Conservation (phyloP, 2,329 filamentous ascomycete genomes). For the Cladosporium sp. region DNA sequence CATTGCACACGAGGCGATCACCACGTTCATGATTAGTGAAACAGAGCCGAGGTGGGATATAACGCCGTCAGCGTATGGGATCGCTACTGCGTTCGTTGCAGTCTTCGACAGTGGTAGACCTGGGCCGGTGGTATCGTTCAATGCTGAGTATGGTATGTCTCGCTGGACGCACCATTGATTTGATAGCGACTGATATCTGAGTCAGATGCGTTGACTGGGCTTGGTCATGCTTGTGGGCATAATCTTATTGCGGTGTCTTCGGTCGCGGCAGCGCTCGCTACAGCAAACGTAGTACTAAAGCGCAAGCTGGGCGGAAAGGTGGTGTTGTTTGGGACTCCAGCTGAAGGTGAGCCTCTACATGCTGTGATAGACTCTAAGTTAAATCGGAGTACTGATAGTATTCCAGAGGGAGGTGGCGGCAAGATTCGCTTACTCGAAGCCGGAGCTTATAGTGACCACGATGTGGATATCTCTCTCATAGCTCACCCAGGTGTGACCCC, state of each 20-base stretch:
- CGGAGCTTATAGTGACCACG: constrained; percentile 39
- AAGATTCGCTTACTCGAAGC: constrained; percentile 44
- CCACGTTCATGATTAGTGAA: constrained; percentile 42
- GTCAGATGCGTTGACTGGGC: constrained; percentile 38
- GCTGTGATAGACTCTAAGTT: too few relatives aligned
- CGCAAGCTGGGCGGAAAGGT: constrained; percentile 33
- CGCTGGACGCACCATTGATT: constrained; percentile 19
- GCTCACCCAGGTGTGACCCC: constrained; percentile 34
- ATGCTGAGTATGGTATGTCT: constrained; percentile 47
- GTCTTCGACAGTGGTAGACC: constrained; percentile 43
- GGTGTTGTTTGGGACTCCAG: constrained; percentile 42
- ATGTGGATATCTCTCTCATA: constrained; percentile 32
- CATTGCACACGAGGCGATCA: constrained; percentile 49
- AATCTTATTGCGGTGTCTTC: constrained; percentile 25
- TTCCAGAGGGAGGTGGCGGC: constrained; percentile 33
- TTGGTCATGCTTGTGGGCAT: constrained; percentile 45
- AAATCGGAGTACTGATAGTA: too few relatives aligned
- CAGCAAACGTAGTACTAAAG: constrained; percentile 27
- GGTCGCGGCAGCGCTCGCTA: constrained; percentile 18
- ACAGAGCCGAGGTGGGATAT: constrained; percentile 15
- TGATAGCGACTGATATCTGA: constrained; percentile 19
- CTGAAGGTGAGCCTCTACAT: constrained; percentile 31
- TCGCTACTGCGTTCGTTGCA: constrained; percentile 52
- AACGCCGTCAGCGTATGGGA: constrained; percentile 39
- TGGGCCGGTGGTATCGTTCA: constrained; percentile 38